Base-by-base conservation (phyloP, 2,329 filamentous ascomycete genomes). In the Aspergillus fischeri region DNA sequence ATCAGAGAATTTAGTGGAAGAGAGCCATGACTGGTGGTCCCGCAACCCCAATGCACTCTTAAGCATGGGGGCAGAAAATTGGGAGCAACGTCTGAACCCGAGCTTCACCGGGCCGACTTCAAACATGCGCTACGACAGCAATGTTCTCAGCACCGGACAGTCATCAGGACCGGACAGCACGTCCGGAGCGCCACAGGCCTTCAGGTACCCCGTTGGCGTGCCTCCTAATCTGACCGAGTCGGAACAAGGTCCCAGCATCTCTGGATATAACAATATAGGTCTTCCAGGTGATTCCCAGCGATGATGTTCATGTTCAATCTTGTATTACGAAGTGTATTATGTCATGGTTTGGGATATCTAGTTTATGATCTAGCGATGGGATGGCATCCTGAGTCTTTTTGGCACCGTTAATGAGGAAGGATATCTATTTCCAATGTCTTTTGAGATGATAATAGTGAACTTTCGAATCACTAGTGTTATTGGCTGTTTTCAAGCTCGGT, bases 21-120 rank as follows among this genome's bases (percentile, higher is more conserved):
- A 88, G 51, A 83, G 82, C 50, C 84, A 87, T 59, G 83, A 88
- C 63, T 86, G 83, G 83, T 86, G 84, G 78, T 78, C 86, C 54
- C 76, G 80, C 38, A 86, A 89, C 65, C 85, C 88, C 64, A 80
- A 77, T 20, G 81, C 83, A 51, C 72, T 88, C 3, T 38, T 38
- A 38, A 84, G 83, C 0, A 70, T 81, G 3, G 86, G 85, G 1
- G 83, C 88, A 60, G 86, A 82, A 27, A 86, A 85, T 54, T 89
- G 86, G 85, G 65, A 61, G 21, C 69, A 67, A 28, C 58, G 60
- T 41, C 74, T 70, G 71, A 63, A 60, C 52, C 51, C 65, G 6
- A 52, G 60, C 27, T 54, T 71, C 1, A 45, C 63, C 17, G 52
- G 47, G 6, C 58, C 60, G 27, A 28, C 61, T 21, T 47, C 59